Base-by-base conservation (phyloP, 2,329 filamentous ascomycete genomes). In the Nigrospora oryzae region DNA sequence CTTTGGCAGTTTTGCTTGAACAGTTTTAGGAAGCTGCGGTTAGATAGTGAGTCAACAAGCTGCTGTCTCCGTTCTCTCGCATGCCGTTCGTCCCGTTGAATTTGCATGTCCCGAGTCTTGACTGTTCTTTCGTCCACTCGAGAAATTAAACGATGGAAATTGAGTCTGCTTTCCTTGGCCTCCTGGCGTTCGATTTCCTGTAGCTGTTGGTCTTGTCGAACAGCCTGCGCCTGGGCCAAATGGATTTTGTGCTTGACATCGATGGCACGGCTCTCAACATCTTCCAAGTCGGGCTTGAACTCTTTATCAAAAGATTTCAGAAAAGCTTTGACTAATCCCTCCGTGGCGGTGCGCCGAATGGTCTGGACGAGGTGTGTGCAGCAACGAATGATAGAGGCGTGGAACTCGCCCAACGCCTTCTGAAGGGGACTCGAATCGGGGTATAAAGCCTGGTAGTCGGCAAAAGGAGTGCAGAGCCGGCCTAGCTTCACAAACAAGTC, bases 361-460 rank as follows among this genome's bases (percentile, higher is more conserved):
- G 50, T 49, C 41, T 57, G 45, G 6, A 68, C 36, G 11, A 56
- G 51, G 33, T 61, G 58, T 23, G 53, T 59, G 47, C 63, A 69
- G 40, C 62, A 65, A 0, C 52, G 49, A 30, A 69, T 49, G 2
- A 68, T 58, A 0, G 58, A 54, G 0, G 63, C 59, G 36, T 67
- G 55, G 39, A 68, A 68, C 8, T 52, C 46, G 35, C 53, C 60
- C 8, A 70, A 50, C 2, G 63, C 53, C 33, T 58, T 46, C 31
- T 63, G 63, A 15, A 69, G 53, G 36, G 52, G 51, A 4, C 37
- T 38, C 2, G 64, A 68, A 2, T 46, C 55, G 3, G 59, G 59
- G 49, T 61, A 69, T 3, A 69, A 51, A 1, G 56, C 53, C 41
- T 57, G 55, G 43, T 69, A 69, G 44, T 68, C 59, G 30, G 52